Conservation (phyloP, 306 rosid genomes). For the Begonia peltatifolia region DNA sequence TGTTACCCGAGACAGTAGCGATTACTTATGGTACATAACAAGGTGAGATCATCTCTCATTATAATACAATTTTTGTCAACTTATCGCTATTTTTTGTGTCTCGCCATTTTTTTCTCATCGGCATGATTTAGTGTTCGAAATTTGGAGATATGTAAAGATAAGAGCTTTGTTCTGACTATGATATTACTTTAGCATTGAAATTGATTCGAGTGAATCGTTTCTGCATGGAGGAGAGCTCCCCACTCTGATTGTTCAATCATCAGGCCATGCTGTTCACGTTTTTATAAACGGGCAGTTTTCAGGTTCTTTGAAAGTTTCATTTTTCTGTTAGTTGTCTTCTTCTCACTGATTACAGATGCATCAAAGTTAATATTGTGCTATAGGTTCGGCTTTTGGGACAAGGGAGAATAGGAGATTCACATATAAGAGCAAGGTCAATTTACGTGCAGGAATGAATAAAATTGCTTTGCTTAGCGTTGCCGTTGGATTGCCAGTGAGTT, state of each 20-base stretch:
- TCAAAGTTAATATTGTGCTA: background rate
- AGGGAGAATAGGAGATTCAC: constrained; percentile 41
- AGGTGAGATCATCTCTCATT: constrained; percentile 29
- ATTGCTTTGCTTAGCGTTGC: constrained; percentile 31
- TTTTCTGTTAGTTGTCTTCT: constrained; percentile 1
- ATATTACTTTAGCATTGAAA: constrained; percentile 38
- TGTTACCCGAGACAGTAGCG: constrained; percentile 50
- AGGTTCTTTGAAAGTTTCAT: constrained; percentile 21
- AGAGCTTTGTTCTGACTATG: background rate
- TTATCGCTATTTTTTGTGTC: too few species aligned
- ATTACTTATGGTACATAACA: constrained; percentile 83
- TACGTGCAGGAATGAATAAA: constrained; percentile 29
- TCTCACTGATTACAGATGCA: background rate
- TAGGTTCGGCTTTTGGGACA: constrained; percentile 63
- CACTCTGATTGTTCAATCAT: constrained; percentile 45
- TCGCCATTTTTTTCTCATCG: too few species aligned
- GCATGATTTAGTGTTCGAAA: too few species aligned
- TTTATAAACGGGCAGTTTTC: constrained; percentile 57
- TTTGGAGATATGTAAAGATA: background rate
- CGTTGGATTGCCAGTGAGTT: constrained; percentile 34
- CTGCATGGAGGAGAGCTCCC: constrained; percentile 39
- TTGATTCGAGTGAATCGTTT: constrained; percentile 48
- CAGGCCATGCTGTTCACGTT: constrained; percentile 67
- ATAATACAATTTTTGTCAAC: background rate
- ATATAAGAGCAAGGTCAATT: constrained; percentile 21